These are phyloP conservation scores for Parastagonospora nodorum DNA, from an alignment of 2,329 filamentous ascomycete genomes.

Conservation along the genomic window DNA sequence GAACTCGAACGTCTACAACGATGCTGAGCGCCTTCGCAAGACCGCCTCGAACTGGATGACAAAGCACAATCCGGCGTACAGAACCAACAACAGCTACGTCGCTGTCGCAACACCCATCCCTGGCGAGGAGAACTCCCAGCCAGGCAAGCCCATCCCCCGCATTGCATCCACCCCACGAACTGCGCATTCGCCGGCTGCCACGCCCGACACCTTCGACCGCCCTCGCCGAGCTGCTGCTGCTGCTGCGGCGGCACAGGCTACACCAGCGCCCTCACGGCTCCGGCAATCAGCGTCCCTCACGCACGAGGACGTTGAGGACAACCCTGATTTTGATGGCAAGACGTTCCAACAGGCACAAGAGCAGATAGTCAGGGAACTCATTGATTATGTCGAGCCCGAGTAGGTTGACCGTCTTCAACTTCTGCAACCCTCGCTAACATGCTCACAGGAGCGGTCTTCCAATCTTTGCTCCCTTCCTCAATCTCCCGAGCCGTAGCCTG, in stretches of 20 bases:
- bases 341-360: slow-evolving; percentile 86
- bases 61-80: slow-evolving; percentile 83
- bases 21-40: slow-evolving; percentile 86
- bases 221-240: slow-evolving; percentile 42
- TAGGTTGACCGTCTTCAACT: slow-evolving; percentile 8
- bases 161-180: slow-evolving; percentile 31
- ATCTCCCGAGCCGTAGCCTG: slow-evolving; percentile 73
- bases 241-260: slow-evolving; percentile 17
- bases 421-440: slow-evolving; percentile 9
- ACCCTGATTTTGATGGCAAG: slow-evolving; percentile 57
- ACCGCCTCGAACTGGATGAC: slow-evolving; percentile 87
- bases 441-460: slow-evolving; percentile 61
- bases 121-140: slow-evolving; percentile 51
- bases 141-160: slow-evolving; percentile 35
- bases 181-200: slow-evolving; percentile 22
- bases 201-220: slow-evolving; percentile 34
- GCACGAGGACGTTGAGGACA: slow-evolving; percentile 26
- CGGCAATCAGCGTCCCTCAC: slow-evolving; percentile 35
- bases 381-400: slow-evolving; percentile 65
- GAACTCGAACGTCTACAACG: slow-evolving; percentile 73
- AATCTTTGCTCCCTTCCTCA: slow-evolving; percentile 75
- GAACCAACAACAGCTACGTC: slow-evolving; percentile 63
- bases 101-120: slow-evolving; percentile 76
- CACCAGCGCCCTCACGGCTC: slow-evolving; percentile 41
- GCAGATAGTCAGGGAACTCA: slow-evolving; percentile 77